phyloP scores from a whole-genome alignment of 345 rosid genomes.

The Lepidium sativum region DNA sequence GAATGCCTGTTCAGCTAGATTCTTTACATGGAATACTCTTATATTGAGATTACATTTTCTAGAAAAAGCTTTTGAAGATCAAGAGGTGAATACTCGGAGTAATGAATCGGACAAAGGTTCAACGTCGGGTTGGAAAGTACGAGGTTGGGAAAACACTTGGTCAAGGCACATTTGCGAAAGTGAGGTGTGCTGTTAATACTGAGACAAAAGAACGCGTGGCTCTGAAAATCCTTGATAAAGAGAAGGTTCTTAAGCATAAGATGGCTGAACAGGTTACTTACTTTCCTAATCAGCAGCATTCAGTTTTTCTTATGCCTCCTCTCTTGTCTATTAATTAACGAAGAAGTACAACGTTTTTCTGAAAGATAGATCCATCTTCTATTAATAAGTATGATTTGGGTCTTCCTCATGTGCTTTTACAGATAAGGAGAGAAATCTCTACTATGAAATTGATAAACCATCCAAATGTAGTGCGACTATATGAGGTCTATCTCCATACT shows the following conservation, averaged over 20 bases:
- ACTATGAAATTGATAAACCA: constrained; percentile 95
- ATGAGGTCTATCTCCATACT: constrained; percentile 48
- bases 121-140: constrained; percentile 85
- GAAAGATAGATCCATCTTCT: neutral
- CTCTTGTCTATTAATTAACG: neutral
- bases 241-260: constrained; percentile 88
- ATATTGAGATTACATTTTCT: neutral
- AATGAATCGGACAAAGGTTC: constrained; percentile 39
- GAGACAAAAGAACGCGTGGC: constrained; percentile 81
- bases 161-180: constrained; percentile 97
- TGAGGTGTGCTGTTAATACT: constrained; percentile 64
- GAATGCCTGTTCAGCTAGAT: neutral
- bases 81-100: neutral
- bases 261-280: constrained; percentile 77
- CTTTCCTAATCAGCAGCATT: neutral
- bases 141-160: constrained; percentile 92
- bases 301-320: neutral
- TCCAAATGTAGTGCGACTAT: constrained; percentile 80
- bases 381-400: neutral
- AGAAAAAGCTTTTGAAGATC: neutral
- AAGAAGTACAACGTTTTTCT: neutral
- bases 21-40: neutral
- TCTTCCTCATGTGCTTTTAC: constrained; percentile 20
- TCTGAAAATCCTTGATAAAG: constrained; percentile 89
- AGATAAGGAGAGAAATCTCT: constrained; percentile 86